Evolutionary conservation across 1,139 yeast genomes (phyloP).

Genomic region (Yueomyces sp.): DNA sequence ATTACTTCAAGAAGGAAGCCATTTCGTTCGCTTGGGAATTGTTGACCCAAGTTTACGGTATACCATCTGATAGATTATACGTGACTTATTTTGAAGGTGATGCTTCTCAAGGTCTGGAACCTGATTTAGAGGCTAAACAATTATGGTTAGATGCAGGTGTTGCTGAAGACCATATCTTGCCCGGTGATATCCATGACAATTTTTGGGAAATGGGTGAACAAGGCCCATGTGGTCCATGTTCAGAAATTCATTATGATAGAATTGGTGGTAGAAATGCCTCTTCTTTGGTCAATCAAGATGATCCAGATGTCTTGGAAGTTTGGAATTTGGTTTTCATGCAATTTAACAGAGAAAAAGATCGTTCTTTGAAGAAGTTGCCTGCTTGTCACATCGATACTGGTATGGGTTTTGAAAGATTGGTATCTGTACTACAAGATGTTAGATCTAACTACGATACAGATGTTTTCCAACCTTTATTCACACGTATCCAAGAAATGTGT

Average conservation of each 20-base stretch:
- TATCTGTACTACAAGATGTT: constrained; percentile 82
- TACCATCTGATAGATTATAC: constrained; percentile 67
- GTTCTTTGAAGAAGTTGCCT: constrained; percentile 72
- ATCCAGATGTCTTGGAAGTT: constrained; percentile 91
- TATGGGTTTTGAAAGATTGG: constrained; percentile 96
- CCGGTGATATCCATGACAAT: constrained; percentile 83
- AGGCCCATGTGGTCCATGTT: constrained; percentile 99
- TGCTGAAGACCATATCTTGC: constrained; percentile 79
- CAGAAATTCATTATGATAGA: constrained; percentile 93
- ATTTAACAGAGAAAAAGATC: constrained; percentile 85
- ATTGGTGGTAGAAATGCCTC: constrained; percentile 97
- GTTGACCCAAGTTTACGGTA: constrained; percentile 70
- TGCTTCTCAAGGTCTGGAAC: constrained; percentile 64
- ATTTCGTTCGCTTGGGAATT: constrained; percentile 83
- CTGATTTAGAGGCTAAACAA: constrained; percentile 87
- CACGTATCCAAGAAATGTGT: constrained; percentile 78
- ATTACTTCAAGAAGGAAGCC: constrained; percentile 92
- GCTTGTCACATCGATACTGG: constrained; percentile 96
- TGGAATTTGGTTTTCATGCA: constrained; percentile 98
- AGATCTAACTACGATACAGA: constrained; percentile 93
- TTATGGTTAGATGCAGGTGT: constrained; percentile 84
- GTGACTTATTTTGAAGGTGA: constrained; percentile 97
- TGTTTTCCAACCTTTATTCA: constrained; percentile 81
- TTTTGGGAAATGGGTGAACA: constrained; percentile 99
- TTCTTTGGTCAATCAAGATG: constrained; percentile 81